Base-by-base conservation (phyloP, 371 early-diverging fungal genomes). In the Syncephalastrum racemosum region DNA sequence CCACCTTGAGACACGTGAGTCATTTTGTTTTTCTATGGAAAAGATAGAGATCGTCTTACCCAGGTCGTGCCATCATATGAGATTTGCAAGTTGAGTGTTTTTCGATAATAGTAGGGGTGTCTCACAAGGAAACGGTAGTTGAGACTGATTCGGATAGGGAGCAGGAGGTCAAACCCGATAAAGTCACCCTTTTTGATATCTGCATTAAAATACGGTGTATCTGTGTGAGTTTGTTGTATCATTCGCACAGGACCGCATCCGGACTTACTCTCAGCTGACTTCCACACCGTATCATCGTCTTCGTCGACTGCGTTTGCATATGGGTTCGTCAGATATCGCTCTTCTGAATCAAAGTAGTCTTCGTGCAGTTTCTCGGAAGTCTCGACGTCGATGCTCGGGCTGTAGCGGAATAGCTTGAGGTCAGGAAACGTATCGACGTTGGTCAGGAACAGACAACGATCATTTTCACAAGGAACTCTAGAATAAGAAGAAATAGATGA, bases 101-200 rank as follows among this genome's bases (percentile, higher is more conserved):
- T 62, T 45, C 62, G 64, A 49, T 79, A 81, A 3, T 41, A 40
- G 44, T 65, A 65, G 13, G 75, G 70, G 49, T 77, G 77, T 27
- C 56, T 63, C 4, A 70, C 66, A 19, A 81, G 53, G 42, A 81
- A 59, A 15, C 77, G 70, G 51, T 71, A 81, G 22, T 62, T 68
- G 3, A 81, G 51, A 4, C 74, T 72, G 13, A 70, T 77, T 31
- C 75, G 75, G 63, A 85, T 80, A 12, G 75, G 70, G 54, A 82
- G 67, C 27, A 86, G 43, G 60, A 86, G 59, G 63, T 86, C 86
- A 22, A 86, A 55, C 8, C 86, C 85, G 62, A 86, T 79, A 54
- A 80, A 86, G 46, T 86, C 86, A 6, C 81, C 84, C n/a, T 54
- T 53, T 24, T 58, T 60, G 59, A 77, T 75, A 51, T 65, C 76